Base-by-base conservation (phyloP, 208 protist genomes). In the Leishmania tarentolae region DNA sequence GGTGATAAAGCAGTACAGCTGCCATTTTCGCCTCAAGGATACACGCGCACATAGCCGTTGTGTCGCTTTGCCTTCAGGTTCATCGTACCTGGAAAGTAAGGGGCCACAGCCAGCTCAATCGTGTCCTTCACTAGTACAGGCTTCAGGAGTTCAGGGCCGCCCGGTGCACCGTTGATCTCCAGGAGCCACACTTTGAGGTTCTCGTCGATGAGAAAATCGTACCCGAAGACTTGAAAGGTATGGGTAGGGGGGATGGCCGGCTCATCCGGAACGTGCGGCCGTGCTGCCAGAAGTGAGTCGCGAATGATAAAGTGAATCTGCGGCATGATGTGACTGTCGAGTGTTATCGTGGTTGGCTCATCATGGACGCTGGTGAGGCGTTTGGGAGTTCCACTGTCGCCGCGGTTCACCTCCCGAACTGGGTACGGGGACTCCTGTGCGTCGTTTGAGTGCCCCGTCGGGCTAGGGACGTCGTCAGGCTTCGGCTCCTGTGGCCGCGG, bases 181-280 rank as follows among this genome's bases (percentile, higher is more conserved):
- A 97, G 83, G 19, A 98, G 87, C 78, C 87, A 86, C 5, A 98
- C 92, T 40, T 84, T 84, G 68, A 97, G 74, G 46, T 91, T 83
- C 21, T 92, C 94, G 65, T 97, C 92, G 35, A 98, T 85, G 46
- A 98, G 86, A 68, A 98, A 82, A 79, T 98, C 96, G 78, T 97
- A 98, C 40, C 96, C 96, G 70, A 98, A 95, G 3, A 98, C 80
- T 74, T 98, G 96, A 70, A 98, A 98, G 42, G 91, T 94, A 19
- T 86, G 78, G 70, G 91, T 96, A 8, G 88, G 89, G 15, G 85
- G 76, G 0, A 88, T 84, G 3, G 83, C 65, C 1, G 86, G 80
- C 74, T 92, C 91, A 7, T 75, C 72, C 0, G 91, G 90, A 46
- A 94, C 85, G 68, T 87, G 81, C 40, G 79, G 44, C 56, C 83